These are phyloP conservation scores for Neonectria coccinea DNA, from an alignment of 2,329 filamentous ascomycete species.

Conservation along the genomic window DNA sequence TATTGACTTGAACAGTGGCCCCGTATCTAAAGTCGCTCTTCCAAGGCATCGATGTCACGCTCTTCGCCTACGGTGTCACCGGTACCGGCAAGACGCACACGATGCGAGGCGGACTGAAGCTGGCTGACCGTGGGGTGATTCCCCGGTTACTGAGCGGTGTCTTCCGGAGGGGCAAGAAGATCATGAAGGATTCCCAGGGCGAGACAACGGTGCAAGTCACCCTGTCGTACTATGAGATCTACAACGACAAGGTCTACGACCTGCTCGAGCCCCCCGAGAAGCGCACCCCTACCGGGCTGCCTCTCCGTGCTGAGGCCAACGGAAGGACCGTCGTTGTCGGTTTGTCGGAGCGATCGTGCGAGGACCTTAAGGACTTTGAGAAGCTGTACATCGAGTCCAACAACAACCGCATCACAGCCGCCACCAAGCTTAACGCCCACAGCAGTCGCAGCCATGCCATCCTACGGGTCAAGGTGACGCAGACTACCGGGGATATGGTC, in stretches of 20 bases:
- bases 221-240: slow-evolving; percentile 95
- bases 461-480: slow-evolving; percentile 87
- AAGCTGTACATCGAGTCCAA: slow-evolving; percentile 91
- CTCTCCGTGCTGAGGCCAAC: slow-evolving; percentile 85
- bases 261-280: slow-evolving; percentile 90
- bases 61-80: slow-evolving; percentile 94
- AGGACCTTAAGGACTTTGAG: slow-evolving; percentile 90
- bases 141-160: slow-evolving; percentile 86
- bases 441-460: slow-evolving; percentile 92
- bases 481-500: slow-evolving; percentile 75
- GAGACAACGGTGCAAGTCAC: slow-evolving; percentile 78
- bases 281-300: slow-evolving; percentile 82
- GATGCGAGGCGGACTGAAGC: slow-evolving; percentile 89
- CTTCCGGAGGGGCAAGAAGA: slow-evolving; percentile 86
- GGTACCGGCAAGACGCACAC: slow-evolving; percentile 96
- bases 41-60: slow-evolving; percentile 85
- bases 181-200: slow-evolving; percentile 80
- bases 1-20: slow-evolving; percentile 70
- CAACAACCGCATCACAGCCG: slow-evolving; percentile 87
- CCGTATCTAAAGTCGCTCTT: slow-evolving; percentile 94
- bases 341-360: slow-evolving; percentile 83
- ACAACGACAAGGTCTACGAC: slow-evolving; percentile 95
- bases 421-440: slow-evolving; percentile 92
- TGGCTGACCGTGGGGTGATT: slow-evolving; percentile 89
- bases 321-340: slow-evolving; percentile 90